These are phyloP conservation scores for Bocquillonia castaneifolia DNA, from an alignment of 441 rosid genomes.

Conservation along the genomic window DNA sequence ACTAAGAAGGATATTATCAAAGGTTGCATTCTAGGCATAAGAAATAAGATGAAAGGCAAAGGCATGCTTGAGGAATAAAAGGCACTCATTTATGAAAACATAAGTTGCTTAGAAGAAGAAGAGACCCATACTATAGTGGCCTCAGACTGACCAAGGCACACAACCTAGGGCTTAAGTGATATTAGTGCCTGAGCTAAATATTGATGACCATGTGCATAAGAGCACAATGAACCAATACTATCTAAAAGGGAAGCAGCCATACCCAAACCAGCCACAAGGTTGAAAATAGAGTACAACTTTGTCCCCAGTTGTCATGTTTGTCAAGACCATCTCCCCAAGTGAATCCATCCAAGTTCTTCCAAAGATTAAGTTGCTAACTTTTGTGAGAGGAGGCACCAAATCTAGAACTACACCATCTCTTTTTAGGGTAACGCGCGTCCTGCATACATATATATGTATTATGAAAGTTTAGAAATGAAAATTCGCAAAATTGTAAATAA, in stretches of 20 bases:
- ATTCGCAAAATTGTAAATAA: not conserved
- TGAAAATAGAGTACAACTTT: constrained; percentile 90
- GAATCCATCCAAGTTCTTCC: constrained; percentile 98
- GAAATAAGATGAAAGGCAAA: not conserved
- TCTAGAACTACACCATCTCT: constrained; percentile 86
- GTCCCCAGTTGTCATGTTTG: constrained; percentile 86
- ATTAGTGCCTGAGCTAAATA: not conserved
- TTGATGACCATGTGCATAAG: not conserved
- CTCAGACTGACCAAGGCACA: not conserved
- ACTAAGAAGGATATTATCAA: not conserved
- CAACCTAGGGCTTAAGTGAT: not conserved
- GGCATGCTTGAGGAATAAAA: not conserved
- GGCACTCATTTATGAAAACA: not conserved
- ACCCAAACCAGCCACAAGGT: constrained; percentile 99
- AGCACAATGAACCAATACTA: constrained; percentile 4
- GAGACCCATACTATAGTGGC: not conserved
- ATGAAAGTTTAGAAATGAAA: not conserved
- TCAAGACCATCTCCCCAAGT: constrained; percentile 91
- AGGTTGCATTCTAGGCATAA: not conserved
- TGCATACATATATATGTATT: constrained; percentile 27
- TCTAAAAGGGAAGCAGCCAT: constrained; percentile 23
- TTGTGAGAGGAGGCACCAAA: constrained; percentile 90
- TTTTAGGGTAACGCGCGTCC: constrained; percentile 85
- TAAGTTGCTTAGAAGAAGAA: not conserved
- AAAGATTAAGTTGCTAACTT: constrained; percentile 87